Percentiles rank a stretch among this genome's conserved stretches.
These are phyloP conservation scores for Pythium scleroteichum DNA, from an alignment of 352 stramenopile genomes.

Conservation along the genomic window DNA sequence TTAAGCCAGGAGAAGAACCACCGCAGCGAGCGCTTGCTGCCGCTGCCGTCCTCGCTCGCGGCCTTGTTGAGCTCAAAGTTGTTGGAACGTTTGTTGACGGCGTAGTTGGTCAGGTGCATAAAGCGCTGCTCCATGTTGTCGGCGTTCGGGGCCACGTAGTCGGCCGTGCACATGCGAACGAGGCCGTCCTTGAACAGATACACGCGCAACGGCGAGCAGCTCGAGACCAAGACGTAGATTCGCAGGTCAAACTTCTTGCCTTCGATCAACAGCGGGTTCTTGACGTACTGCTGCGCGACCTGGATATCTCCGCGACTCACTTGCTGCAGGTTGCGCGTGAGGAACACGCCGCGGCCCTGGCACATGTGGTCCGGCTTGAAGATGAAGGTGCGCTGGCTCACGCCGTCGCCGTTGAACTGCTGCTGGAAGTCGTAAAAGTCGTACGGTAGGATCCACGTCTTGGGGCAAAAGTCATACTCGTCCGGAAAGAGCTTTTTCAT, in stretches of 20 bases:
- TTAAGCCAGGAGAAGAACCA: conserved; percentile 94
- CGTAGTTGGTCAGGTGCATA: conserved; percentile 93
- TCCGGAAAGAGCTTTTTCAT: conserved; percentile 95
- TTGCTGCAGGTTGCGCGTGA: conserved; percentile 90
- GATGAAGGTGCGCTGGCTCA: conserved; percentile 93
- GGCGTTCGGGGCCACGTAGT: conserved; percentile 84
- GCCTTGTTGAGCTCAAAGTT: conserved; percentile 88
- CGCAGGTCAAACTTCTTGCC: conserved; percentile 94
- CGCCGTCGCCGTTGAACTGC: conserved; percentile 89
- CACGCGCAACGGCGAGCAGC: conserved; percentile 80
- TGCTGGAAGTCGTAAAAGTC: conserved; percentile 92
- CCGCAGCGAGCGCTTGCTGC: conserved; percentile 85
- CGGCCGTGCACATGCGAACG: conserved; percentile 87
- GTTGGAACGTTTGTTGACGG: conserved; percentile 90
- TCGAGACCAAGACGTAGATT: conserved; percentile 91
- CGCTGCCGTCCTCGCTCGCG: conserved; percentile 52
- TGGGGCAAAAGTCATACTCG: conserved; percentile 94
- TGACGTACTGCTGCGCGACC: conserved; percentile 86
- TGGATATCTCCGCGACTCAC: conserved; percentile 87
- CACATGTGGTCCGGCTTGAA: conserved; percentile 93
- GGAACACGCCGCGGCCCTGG: conserved; percentile 93
- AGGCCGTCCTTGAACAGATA: conserved; percentile 93
- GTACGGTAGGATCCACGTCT: conserved; percentile 96
- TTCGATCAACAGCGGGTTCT: conserved; percentile 70
- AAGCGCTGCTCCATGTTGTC: conserved; percentile 87